phyloP scores from a whole-genome alignment of 495 filamentous ascomycete species.

The Aspergillus sclerotiicarbonarius region DNA sequence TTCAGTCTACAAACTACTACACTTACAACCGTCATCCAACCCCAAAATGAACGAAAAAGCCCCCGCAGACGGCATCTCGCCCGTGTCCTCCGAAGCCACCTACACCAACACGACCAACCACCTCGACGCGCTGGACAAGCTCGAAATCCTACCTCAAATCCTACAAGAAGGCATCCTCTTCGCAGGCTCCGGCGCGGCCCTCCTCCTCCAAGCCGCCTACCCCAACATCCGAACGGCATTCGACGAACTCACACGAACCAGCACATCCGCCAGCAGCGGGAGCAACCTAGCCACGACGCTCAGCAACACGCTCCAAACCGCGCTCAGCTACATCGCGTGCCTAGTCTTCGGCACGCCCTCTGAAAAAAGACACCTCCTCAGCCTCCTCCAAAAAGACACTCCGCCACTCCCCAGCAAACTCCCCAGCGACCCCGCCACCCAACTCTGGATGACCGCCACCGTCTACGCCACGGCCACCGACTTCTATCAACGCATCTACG shows the following conservation, averaged over 20 bases:
- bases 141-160: conserved; percentile 38
- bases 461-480: conserved; percentile 43
- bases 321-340: conserved; percentile 39
- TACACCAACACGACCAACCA: conserved; percentile 12
- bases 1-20: too few species aligned
- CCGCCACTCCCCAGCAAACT: conserved; percentile 27
- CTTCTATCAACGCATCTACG: conserved; percentile 45
- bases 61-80: conserved; percentile 22
- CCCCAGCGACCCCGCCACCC: conserved; percentile 24
- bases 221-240: conserved; percentile 25
- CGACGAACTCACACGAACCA: conserved; percentile 11
- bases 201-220: conserved; percentile 41
- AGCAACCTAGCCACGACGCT: conserved; percentile 33
- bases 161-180: conserved; percentile 41
- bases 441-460: conserved; percentile 41
- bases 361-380: conserved; percentile 35
- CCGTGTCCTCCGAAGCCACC: conserved; percentile 8
- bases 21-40: too few species aligned
- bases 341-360: conserved; percentile 37
- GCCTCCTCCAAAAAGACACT: conserved; percentile 22
- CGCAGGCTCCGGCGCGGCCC: conserved; percentile 35
- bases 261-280: background rate
- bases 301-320: conserved; percentile 32
- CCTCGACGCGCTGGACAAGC: conserved; percentile 33
- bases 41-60: conserved; percentile 19